Base-by-base conservation (phyloP, 1,284 basidiomycete genomes). In the Trametes hirsuta region DNA sequence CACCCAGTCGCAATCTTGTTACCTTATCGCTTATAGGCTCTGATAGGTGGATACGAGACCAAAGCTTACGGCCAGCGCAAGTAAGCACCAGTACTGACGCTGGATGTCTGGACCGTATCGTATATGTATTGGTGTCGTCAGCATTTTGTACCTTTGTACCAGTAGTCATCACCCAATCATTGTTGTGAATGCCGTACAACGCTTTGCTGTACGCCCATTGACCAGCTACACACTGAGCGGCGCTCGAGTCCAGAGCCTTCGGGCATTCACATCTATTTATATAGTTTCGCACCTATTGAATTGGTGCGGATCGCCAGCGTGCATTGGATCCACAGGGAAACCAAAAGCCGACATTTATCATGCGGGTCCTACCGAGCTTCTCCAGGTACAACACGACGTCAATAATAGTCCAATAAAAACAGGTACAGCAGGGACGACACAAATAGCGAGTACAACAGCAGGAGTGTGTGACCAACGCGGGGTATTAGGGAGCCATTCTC, bases 11-110 rank as follows among this genome's bases (percentile, higher is more conserved):
- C 59, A 71, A 47, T 68, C 4, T 34, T 47, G 22, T 40, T 35
- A 45, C 36, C 30, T 9, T n/a, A 25, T 24, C 59, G 34, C 45
- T 51, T 30, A 64, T 40, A 47, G 15, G 42, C 25, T 47, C 25
- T 35, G 22, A 71, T 51, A 66, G 80, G 78, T 66, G 81, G 81
- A 67, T 88, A 86, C 72, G 86, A 84, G 76, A 84, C 84, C 67
- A 85, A 81, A 71, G 85, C 88, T 69, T 90, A 69, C 55, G 68
- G 68, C 45, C 66, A 68, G 58, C 68, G 66, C 56, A 58, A 58
- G 56, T 58, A 36, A 52, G 47, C 47, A 36, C 39, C n/a, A 18
- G 47, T 12, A 34, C 39, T 15, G 47, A 12, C 53, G 61, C 53
- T 42, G 34, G 52, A 36, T 3, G 8, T 30, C 15, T 36, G 25